Evolutionary conservation across 2,329 filamentous ascomycete genomes (phyloP).

Genomic region (Aureobasidium sp.): DNA sequence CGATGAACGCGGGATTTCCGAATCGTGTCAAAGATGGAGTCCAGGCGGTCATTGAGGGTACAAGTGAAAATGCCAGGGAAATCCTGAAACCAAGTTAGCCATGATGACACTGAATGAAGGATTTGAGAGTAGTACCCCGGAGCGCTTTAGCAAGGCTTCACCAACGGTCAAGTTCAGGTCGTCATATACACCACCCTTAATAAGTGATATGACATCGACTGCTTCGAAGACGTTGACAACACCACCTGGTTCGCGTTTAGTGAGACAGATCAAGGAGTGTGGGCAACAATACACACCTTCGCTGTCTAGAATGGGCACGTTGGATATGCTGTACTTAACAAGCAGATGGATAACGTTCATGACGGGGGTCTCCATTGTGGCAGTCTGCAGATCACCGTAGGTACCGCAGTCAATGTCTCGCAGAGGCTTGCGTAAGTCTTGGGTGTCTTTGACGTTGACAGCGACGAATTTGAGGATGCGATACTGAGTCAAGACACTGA

Average conservation of each 20-base stretch:
- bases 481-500: conserved; percentile 96
- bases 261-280: background rate
- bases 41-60: conserved; percentile 79
- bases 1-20: conserved; percentile 91
- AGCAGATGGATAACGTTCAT: conserved; percentile 91
- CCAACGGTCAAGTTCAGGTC: conserved; percentile 80
- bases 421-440: conserved; percentile 78
- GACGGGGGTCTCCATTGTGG: conserved; percentile 80
- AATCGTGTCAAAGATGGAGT: conserved; percentile 94
- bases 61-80: conserved; percentile 97
- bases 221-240: conserved; percentile 96
- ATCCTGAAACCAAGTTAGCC: conserved; percentile 46
- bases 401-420: conserved; percentile 78
- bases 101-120: no score
- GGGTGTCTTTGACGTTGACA: conserved; percentile 84
- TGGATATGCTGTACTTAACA: conserved; percentile 88
- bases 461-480: conserved; percentile 98
- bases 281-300: conserved; percentile 40
- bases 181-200: conserved; percentile 88
- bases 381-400: conserved; percentile 71
- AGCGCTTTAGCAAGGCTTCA: conserved; percentile 76
- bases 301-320: conserved; percentile 82
- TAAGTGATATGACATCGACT: conserved; percentile 91
- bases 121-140: conserved; percentile 48
- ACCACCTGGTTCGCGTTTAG: conserved; percentile 37